Percentiles rank a stretch among this genome's conserved stretches.
These are phyloP conservation scores for Cercospora sesami DNA, from an alignment of 2,329 filamentous ascomycete species.

Conservation along the genomic window DNA sequence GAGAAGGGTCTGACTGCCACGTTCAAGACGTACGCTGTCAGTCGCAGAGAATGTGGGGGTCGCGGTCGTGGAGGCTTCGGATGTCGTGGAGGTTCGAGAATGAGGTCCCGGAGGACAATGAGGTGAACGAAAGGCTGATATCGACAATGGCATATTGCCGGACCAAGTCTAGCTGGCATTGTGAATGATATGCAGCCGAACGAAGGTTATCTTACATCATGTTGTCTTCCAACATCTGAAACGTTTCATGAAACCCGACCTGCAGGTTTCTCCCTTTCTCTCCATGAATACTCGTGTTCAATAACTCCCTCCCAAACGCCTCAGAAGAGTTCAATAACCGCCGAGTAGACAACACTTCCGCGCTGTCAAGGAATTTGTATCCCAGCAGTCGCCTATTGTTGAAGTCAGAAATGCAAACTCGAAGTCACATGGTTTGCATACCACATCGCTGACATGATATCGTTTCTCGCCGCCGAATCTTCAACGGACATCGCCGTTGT, in stretches of 20 bases:
- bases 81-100: background rate
- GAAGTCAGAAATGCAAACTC: background rate
- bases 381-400: background rate
- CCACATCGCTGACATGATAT: background rate
- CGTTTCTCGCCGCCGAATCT: background rate
- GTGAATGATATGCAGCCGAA: background rate
- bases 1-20: background rate
- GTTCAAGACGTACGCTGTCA: conserved; percentile 6
- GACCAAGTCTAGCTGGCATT: background rate
- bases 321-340: background rate
- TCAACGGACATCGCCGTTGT: background rate
- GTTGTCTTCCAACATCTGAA: background rate
- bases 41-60: background rate
- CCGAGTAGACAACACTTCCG: background rate
- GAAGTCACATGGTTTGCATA: background rate
- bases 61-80: background rate
- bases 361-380: background rate
- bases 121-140: background rate
- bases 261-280: background rate
- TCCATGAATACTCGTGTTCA: background rate
- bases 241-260: background rate
- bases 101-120: background rate
- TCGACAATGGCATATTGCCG: background rate
- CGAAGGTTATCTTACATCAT: background rate
- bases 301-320: background rate